Base-by-base conservation (phyloP, 179 eudicot genomes). In the Beta corolliflora region DNA sequence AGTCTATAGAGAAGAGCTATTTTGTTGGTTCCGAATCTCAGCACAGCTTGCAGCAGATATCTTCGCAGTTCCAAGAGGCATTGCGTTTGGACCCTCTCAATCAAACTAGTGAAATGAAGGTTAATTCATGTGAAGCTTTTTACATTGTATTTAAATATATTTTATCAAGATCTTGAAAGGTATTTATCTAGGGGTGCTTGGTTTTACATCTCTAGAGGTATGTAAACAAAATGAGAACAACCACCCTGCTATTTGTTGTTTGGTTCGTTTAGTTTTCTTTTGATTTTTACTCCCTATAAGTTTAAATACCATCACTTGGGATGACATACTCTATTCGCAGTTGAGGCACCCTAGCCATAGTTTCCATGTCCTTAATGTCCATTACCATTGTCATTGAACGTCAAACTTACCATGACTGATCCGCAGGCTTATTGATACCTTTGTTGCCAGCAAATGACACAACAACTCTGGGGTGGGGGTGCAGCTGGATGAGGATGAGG, bases 21-120 rank as follows among this genome's bases (percentile, higher is more conserved):
- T 79, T 81, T 71, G 82, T 61, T 23, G 84, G 80, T 80, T 21
- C 90, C 31, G 90, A 90, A 58, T 48, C 88, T 63, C 97, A 90
- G 73, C 91, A 89, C 83, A 90, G 77, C 86, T 86, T 92, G 90
- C 94, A 91, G 56, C 94, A 91, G 72, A 85, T 93, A 45, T 89
- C 98, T 81, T 89, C 96, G 77, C 99, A 93, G 78, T 95, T 97
- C 80, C 97, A 84, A 63, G 90, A 87, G 79, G 91, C 95, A 75
- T 81, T 95, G 77, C 89, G 88, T 71, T 66, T 97, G 88, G 88
- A 89, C n/a, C 80, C 92, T 80, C 81, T 84, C 53, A 82, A 87
- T 83, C 90, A 86, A 66, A 86, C 78, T 69, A 82, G 79, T 74
- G 95, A 84, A 81, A 77, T 84, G 16, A 87, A 92, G 99, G 99